Evolutionary conservation across 306 rosid genomes (phyloP).

Genomic region (Lathyrus aphaca): DNA sequence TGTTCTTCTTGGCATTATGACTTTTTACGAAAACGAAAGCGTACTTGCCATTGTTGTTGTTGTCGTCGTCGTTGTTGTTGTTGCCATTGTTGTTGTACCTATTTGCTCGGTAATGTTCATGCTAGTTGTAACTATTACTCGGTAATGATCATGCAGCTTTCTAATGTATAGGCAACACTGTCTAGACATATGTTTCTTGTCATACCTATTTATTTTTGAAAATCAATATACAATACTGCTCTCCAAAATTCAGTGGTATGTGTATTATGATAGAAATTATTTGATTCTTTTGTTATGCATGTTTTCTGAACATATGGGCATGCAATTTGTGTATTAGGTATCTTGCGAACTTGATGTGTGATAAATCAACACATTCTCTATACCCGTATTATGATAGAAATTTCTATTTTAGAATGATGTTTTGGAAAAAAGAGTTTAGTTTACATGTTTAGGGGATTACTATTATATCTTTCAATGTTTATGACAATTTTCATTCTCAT

Average conservation of each 20-base stretch:
- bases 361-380: slow-evolving; percentile 15
- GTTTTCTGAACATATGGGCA: slow-evolving; percentile 27
- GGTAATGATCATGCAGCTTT: too few species aligned
- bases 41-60: too few species aligned
- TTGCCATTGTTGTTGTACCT: too few species aligned
- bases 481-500: slow-evolving; percentile 22
- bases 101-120: too few species aligned
- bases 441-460: slow-evolving; percentile 9
- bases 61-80: too few species aligned
- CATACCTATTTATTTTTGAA: slow-evolving; percentile 41
- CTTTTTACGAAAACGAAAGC: too few species aligned
- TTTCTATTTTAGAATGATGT: slow-evolving; percentile 20
- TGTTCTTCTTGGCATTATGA: too few species aligned
- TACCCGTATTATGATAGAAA: slow-evolving; percentile 17
- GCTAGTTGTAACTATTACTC: too few species aligned
- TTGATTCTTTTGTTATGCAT: slow-evolving; percentile 27
- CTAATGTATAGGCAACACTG: slow-evolving; percentile 11
- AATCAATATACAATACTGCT: slow-evolving; percentile 82
- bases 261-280: slow-evolving; percentile 27
- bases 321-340: slow-evolving; percentile 4
- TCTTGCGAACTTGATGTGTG: slow-evolving; percentile 14
- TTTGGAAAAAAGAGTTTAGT: slow-evolving; percentile 24
- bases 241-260: slow-evolving; percentile 94
- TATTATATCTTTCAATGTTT: slow-evolving; percentile 5
- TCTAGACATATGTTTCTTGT: slow-evolving; percentile 39